These are phyloP conservation scores for Phaeosphaeriaceae sp. DNA, from an alignment of 2,329 filamentous ascomycete genomes.

Conservation along the genomic window DNA sequence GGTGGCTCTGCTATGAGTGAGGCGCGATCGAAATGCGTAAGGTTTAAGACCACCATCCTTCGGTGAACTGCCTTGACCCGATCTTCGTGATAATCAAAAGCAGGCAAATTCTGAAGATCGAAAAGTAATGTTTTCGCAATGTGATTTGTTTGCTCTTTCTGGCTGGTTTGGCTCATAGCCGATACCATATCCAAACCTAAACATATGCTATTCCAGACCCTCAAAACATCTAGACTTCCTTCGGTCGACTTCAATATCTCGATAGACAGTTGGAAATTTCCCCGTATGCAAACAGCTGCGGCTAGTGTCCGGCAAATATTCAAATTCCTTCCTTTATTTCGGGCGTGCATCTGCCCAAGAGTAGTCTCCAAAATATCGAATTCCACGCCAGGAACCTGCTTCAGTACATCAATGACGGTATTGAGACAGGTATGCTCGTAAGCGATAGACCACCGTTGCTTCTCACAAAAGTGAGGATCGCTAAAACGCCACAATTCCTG, in stretches of 20 bases:
- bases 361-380: conserved; percentile 5
- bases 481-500: neutral
- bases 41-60: neutral
- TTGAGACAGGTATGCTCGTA: conserved; percentile 14
- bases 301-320: neutral
- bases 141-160: too few species aligned
- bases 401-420: conserved; percentile 12
- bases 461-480: neutral
- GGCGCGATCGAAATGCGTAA: conserved; percentile 5
- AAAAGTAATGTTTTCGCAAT: neutral
- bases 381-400: neutral
- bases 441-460: conserved; percentile 6
- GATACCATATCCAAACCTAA: too few species aligned
- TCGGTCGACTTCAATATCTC: too few species aligned
- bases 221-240: too few species aligned
- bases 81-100: conserved; percentile 7
- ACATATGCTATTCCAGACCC: too few species aligned
- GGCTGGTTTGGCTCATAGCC: too few species aligned
- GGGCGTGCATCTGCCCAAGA: too few species aligned
- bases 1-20: conserved; percentile 1
- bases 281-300: too few species aligned
- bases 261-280: too few species aligned
- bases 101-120: conserved; percentile 4
- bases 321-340: neutral
- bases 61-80: neutral